These are phyloP conservation scores for Podospora sp. DNA, from an alignment of 495 filamentous ascomycete genomes.

Conservation along the genomic window DNA sequence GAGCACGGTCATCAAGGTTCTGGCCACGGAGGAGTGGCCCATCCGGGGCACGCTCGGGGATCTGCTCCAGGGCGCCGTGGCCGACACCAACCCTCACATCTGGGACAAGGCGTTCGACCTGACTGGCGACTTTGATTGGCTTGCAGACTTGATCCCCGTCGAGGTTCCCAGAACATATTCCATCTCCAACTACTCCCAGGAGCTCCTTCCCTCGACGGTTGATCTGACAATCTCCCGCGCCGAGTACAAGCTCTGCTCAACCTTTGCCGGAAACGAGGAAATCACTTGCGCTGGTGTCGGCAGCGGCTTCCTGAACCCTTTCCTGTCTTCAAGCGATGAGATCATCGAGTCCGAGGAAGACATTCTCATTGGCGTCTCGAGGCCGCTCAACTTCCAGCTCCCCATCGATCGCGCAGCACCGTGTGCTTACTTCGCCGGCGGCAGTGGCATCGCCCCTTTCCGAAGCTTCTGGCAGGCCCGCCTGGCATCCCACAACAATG, in stretches of 20 bases:
- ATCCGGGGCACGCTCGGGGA: conserved; percentile 52
- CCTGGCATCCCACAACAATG: conserved; percentile 35
- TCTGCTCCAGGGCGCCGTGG: conserved; percentile 45
- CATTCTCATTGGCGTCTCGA: conserved; percentile 51
- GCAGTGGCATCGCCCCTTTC: conserved; percentile 55
- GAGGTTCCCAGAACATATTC: conserved; percentile 55
- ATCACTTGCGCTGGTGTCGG: conserved; percentile 45
- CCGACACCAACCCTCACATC: conserved; percentile 48
- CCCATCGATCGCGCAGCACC: conserved; percentile 49
- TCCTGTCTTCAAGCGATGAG: conserved; percentile 35
- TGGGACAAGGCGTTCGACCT: conserved; percentile 53
- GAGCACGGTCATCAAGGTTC: conserved; percentile 48
- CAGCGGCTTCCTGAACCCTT: conserved; percentile 55
- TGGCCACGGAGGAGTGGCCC: conserved; percentile 53
- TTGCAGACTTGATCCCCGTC: conserved; percentile 46
- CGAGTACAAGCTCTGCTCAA: conserved; percentile 48
- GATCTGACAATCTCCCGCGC: conserved; percentile 52
- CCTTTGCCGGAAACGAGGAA: conserved; percentile 39
- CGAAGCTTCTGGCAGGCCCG: conserved; percentile 54
- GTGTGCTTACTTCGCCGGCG: conserved; percentile 54
- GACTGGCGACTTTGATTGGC: conserved; percentile 45
- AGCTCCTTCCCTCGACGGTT: conserved; percentile 51
- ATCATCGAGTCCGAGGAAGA: conserved; percentile 41
- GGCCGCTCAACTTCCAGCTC: conserved; percentile 54
- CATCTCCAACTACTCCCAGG: conserved; percentile 49